phyloP scores from a whole-genome alignment of 2,329 filamentous ascomycete species.

The Didymella lethalis region DNA sequence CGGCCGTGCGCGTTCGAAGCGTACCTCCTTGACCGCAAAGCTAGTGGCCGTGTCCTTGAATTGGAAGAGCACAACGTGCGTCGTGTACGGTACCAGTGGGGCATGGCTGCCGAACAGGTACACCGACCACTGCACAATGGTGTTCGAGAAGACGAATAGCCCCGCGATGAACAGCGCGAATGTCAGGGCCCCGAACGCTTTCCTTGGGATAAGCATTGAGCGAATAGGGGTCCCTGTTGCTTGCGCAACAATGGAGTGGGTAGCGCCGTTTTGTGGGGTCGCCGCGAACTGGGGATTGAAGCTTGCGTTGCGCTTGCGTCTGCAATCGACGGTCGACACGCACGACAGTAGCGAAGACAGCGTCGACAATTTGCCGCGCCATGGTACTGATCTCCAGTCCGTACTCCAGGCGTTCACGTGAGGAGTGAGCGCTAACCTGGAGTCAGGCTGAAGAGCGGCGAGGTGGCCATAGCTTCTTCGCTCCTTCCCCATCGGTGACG shows the following conservation, averaged over 20 bases:
- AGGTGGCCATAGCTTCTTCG: constrained; percentile 19
- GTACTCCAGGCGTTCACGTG: constrained; percentile 21
- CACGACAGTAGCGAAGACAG: constrained; percentile 10
- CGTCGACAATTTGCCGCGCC: constrained; percentile 11
- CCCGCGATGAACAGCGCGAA: constrained; percentile 21
- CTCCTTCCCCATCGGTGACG: constrained; percentile 26
- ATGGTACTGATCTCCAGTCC: constrained; percentile 1
- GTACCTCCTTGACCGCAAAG: constrained; percentile 42
- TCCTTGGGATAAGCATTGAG: constrained; percentile 36
- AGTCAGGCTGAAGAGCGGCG: constrained; percentile 2
- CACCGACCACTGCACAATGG: constrained; percentile 28
- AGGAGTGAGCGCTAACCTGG: constrained; percentile 18
- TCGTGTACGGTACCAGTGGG: constrained; percentile 33
- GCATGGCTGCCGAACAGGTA: constrained; percentile 29
- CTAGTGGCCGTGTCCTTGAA: constrained; percentile 41
- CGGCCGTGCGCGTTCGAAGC: constrained; percentile 13
- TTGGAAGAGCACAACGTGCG: constrained; percentile 46
- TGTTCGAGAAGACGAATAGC: constrained; percentile 32
- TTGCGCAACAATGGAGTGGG: constrained; percentile 13
- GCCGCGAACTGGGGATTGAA: constrained; percentile 7
- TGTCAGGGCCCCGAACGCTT: constrained; percentile 28
- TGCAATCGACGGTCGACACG: constrained; percentile 10
- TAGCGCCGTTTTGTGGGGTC: constrained; percentile 16
- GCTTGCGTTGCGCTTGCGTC: constrained; percentile 10
- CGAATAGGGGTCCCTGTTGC: constrained; percentile 17